Evolutionary conservation across 108 stramenopile species (phyloP).

Genomic region (Seminavis robusta): DNA sequence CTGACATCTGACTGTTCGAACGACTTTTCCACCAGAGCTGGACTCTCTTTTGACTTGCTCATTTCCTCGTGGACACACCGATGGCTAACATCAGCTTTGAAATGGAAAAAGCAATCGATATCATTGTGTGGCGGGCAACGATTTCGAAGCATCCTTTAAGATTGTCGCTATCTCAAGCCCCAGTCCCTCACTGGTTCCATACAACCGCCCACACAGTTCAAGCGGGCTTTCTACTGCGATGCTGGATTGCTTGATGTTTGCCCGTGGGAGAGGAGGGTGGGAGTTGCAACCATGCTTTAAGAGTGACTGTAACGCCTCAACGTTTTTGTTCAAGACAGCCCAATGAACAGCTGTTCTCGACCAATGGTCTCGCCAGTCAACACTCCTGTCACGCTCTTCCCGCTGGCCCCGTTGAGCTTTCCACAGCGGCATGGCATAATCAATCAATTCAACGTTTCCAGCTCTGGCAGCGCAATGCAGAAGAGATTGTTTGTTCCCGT

Average conservation of each 20-base stretch:
- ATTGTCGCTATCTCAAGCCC: too few relatives aligned
- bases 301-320: conserved; percentile 50
- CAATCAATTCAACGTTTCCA: conserved; percentile 32
- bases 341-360: conserved; percentile 82
- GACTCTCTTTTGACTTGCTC: too few relatives aligned
- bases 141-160: too few relatives aligned
- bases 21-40: too few relatives aligned
- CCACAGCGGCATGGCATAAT: not conserved
- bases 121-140: too few relatives aligned
- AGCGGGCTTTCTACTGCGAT: conserved; percentile 61
- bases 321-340: conserved; percentile 74
- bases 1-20: too few relatives aligned
- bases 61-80: too few relatives aligned
- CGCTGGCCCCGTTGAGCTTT: conserved; percentile 12
- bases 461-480: conserved; percentile 76
- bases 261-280: conserved; percentile 43
- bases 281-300: conserved; percentile 62
- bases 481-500: conserved; percentile 80
- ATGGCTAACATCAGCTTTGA: too few relatives aligned
- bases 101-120: too few relatives aligned
- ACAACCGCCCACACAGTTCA: conserved; percentile 65
- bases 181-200: conserved; percentile 35
- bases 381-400: too few relatives aligned
- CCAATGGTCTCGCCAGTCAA: conserved; percentile 58
- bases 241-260: conserved; percentile 41